Conservation (phyloP, 352 stramenopile genomes). For the Phytopythium delawarense region DNA sequence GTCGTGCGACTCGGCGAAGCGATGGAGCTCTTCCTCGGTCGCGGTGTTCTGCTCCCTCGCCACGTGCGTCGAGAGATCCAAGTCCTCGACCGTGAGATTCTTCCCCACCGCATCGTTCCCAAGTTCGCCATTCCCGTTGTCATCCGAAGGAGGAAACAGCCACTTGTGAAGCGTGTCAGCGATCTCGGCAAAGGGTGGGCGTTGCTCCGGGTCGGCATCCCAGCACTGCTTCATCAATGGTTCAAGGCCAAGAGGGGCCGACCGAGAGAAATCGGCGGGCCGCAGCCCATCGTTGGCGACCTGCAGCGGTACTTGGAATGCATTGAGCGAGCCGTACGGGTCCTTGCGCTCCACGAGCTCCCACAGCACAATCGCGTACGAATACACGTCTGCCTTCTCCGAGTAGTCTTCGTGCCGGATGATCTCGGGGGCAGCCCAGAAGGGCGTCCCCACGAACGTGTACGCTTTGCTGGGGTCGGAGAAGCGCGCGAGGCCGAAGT, state of each 20-base stretch:
- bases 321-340: constrained; percentile 67
- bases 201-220: constrained; percentile 62
- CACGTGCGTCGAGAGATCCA: constrained; percentile 51
- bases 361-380: constrained; percentile 69
- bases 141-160: constrained; percentile 14
- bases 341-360: constrained; percentile 71
- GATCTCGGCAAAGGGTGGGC: constrained; percentile 59
- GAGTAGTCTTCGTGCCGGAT: constrained; percentile 75
- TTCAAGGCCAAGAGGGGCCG: constrained; percentile 53
- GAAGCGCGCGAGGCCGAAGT: constrained; percentile 72
- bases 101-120: constrained; percentile 13
- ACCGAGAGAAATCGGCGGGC: constrained; percentile 37
- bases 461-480: constrained; percentile 23
- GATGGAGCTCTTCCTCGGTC: constrained; percentile 42
- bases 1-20: constrained; percentile 62
- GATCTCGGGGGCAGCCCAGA: constrained; percentile 73
- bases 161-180: constrained; percentile 55
- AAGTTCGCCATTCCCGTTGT: constrained; percentile 1
- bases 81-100: constrained; percentile 13
- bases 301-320: constrained; percentile 69
- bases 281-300: constrained; percentile 69
- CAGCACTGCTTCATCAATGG: constrained; percentile 77
- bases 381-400: constrained; percentile 80
- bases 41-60: constrained; percentile 41
- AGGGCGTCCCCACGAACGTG: constrained; percentile 75